These are phyloP conservation scores for Fraxinus latifolia DNA, from an alignment of 305 asterid genomes.

Conservation along the genomic window DNA sequence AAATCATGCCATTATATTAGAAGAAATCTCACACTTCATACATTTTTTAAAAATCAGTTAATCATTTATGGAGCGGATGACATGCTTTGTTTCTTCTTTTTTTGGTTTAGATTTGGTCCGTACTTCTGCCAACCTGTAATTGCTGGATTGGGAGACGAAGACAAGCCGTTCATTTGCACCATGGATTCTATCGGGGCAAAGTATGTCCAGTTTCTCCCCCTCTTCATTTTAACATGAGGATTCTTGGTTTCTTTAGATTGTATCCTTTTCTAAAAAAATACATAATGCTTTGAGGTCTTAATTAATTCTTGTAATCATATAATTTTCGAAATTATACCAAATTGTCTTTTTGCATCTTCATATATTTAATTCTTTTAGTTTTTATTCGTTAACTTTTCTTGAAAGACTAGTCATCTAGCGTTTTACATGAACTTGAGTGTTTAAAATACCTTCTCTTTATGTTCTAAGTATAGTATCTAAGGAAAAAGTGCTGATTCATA, in stretches of 20 bases:
- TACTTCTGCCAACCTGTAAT: slow-evolving; percentile 97
- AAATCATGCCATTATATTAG: not conserved
- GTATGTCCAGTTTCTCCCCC: slow-evolving; percentile 40
- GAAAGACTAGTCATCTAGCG: not conserved
- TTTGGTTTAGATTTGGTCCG: slow-evolving; percentile 77
- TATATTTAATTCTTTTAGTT: not conserved
- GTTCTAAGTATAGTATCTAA: not conserved
- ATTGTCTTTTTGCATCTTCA: not conserved
- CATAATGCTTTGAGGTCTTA: not conserved
- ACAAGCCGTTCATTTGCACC: slow-evolving; percentile 96
- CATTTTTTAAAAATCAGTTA: not conserved
- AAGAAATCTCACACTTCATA: not conserved
- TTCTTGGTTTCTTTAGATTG: not conserved
- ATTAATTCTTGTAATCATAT: not conserved
- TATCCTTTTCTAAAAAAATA: too few species aligned
- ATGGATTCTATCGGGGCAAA: slow-evolving; percentile 98
- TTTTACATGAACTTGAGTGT: not conserved
- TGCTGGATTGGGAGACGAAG: slow-evolving; percentile 90
- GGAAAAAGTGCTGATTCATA: not conserved
- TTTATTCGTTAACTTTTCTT: not conserved
- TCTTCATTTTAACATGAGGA: slow-evolving; percentile 7
- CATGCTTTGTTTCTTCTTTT: slow-evolving; percentile 13
- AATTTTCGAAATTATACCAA: not conserved
- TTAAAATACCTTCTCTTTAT: too few species aligned
- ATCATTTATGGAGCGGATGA: not conserved